Percentiles rank a stretch among this genome's conserved stretches.
Conservation (phyloP, 805 yeast species). For the Saccharomycopsis fibuligera region DNA sequence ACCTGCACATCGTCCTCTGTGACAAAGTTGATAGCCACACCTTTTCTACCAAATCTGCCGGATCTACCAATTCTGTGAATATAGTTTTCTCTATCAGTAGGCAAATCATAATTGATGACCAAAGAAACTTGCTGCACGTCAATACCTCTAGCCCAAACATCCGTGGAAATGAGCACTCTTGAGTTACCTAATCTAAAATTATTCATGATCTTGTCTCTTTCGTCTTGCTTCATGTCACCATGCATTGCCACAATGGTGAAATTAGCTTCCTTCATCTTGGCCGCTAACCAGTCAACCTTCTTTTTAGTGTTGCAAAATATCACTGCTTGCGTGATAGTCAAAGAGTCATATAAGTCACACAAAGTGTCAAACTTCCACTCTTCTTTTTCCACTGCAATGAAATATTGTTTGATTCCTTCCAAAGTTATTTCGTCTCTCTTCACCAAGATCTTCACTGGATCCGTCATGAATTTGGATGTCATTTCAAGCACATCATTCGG, state of each 20-base stretch:
- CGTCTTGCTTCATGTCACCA: constrained; percentile 94
- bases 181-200: constrained; percentile 93
- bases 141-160: constrained; percentile 96
- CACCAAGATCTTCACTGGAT: constrained; percentile 91
- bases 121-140: constrained; percentile 97
- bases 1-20: constrained; percentile 70
- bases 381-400: constrained; percentile 85
- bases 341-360: constrained; percentile 90
- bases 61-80: constrained; percentile 97
- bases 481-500: constrained; percentile 87
- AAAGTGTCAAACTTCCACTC: constrained; percentile 91
- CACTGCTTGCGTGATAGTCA: constrained; percentile 95
- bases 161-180: constrained; percentile 91
- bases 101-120: constrained; percentile 93
- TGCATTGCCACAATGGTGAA: constrained; percentile 96
- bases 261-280: constrained; percentile 67
- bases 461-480: constrained; percentile 84
- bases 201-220: constrained; percentile 90
- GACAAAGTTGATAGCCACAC: constrained; percentile 92
- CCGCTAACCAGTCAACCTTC: constrained; percentile 88
- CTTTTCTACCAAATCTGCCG: constrained; percentile 98
- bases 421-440: constrained; percentile 90
- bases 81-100: constrained; percentile 88
- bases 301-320: constrained; percentile 95
- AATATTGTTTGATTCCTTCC: constrained; percentile 92